Conservation (phyloP, 1,139 yeast genomes). For the Candida anutae region DNA sequence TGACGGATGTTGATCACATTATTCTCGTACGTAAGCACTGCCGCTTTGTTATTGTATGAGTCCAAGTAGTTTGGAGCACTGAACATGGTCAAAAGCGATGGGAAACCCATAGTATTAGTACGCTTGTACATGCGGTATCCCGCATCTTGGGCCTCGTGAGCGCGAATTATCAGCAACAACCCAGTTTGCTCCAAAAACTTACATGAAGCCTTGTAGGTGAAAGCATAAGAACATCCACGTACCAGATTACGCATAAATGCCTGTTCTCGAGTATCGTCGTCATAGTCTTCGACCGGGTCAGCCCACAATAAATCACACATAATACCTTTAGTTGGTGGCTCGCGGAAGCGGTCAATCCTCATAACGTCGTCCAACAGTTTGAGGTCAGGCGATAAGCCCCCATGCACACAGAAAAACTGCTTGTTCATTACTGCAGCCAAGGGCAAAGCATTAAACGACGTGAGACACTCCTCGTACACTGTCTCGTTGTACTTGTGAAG, state of each 20-base stretch:
- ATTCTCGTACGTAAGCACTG: slow-evolving; percentile 83
- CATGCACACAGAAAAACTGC: slow-evolving; percentile 95
- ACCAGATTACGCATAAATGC: slow-evolving; percentile 61
- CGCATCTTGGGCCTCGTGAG: slow-evolving; percentile 97
- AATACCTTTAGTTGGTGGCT: slow-evolving; percentile 89
- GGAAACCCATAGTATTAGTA: slow-evolving; percentile 85
- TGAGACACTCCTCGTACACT: slow-evolving; percentile 70
- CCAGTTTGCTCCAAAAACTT: slow-evolving; percentile 75
- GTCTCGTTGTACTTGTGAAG: slow-evolving; percentile 67
- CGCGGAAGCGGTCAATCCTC: slow-evolving; percentile 71
- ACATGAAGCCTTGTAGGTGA: slow-evolving; percentile 79
- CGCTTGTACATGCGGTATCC: slow-evolving; percentile 93
- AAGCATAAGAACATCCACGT: slow-evolving; percentile 91
- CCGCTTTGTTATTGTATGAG: slow-evolving; percentile 91
- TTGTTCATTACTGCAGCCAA: slow-evolving; percentile 91
- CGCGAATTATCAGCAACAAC: slow-evolving; percentile 76
- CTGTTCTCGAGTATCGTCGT: slow-evolving; percentile 50
- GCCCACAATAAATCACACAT: slow-evolving; percentile 98
- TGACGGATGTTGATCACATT: slow-evolving; percentile 94
- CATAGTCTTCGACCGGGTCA: slow-evolving; percentile 88
- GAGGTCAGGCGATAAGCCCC: slow-evolving; percentile 90
- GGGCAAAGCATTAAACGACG: slow-evolving; percentile 82
- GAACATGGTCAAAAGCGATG: slow-evolving; percentile 84
- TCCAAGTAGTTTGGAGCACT: slow-evolving; percentile 96
- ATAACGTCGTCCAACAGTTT: slow-evolving; percentile 63